phyloP scores from a whole-genome alignment of 176 grass and related monocot genomes.

The Alloteropsis semialata region DNA sequence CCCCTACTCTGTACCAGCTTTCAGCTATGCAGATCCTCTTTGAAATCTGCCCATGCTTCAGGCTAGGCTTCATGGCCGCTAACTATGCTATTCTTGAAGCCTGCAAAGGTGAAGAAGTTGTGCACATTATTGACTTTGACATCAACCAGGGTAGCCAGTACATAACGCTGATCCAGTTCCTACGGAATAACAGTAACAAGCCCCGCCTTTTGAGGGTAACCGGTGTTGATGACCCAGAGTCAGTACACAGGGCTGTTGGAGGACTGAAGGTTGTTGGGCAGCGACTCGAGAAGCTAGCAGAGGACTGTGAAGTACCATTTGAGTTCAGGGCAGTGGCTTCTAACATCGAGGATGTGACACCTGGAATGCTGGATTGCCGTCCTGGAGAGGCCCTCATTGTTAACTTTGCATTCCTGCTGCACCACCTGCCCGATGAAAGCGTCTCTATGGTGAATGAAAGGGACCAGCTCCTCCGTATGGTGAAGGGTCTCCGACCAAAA shows the following conservation, averaged over 20 bases:
- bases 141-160: constrained; percentile 86
- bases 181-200: constrained; percentile 38
- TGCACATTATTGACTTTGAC: constrained; percentile 86
- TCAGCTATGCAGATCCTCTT: constrained; percentile 86
- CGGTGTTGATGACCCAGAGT: constrained; percentile 76
- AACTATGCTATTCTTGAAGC: constrained; percentile 77
- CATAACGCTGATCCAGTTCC: constrained; percentile 55
- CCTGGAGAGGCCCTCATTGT: constrained; percentile 59
- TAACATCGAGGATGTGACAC: constrained; percentile 45
- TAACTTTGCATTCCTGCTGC: constrained; percentile 80
- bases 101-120: constrained; percentile 58
- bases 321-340: constrained; percentile 62
- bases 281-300: constrained; percentile 60
- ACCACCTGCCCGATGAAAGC: constrained; percentile 85
- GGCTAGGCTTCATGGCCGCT: constrained; percentile 71
- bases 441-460: constrained; percentile 72
- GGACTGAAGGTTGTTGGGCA: constrained; percentile 65
- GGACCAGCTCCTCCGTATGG: constrained; percentile 75
- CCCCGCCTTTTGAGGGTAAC: constrained; percentile 58
- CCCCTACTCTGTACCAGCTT: constrained; percentile 62
- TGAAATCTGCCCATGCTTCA: constrained; percentile 76
- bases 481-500: constrained; percentile 70
- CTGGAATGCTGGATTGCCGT: constrained; percentile 55
- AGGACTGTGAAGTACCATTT: constrained; percentile 56
- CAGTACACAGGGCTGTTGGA: constrained; percentile 64